Conservation (phyloP, 1,284 basidiomycete genomes). For the Quambalaria eucalypti region DNA sequence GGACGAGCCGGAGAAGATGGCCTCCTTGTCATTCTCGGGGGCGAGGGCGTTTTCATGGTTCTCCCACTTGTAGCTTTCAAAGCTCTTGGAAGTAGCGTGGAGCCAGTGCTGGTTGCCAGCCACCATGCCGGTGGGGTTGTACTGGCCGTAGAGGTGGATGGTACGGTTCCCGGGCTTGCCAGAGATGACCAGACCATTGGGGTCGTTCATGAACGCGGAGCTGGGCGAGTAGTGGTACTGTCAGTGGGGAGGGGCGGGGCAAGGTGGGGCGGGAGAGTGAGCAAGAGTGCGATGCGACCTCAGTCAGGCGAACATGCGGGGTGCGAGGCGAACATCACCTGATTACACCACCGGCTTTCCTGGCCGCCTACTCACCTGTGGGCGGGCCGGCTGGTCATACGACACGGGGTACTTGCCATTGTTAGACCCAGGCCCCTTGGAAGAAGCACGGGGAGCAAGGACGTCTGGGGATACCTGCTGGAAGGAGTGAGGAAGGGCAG, state of each 20-base stretch:
- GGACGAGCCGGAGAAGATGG: constrained; percentile 48
- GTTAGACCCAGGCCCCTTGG: neutral
- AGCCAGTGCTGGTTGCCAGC: constrained; percentile 51
- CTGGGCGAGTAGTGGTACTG: constrained; percentile 38
- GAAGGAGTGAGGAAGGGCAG: neutral
- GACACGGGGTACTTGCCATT: neutral
- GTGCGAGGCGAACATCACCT: neutral
- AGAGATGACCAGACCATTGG: constrained; percentile 49
- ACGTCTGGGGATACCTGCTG: neutral
- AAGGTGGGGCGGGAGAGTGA: neutral
- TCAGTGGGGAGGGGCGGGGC: constrained; percentile 17
- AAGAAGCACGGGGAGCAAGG: neutral
- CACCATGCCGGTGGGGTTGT: constrained; percentile 46
- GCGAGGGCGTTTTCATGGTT: constrained; percentile 48
- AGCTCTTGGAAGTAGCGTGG: constrained; percentile 47
- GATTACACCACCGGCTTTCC: no score
- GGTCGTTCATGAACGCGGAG: constrained; percentile 50
- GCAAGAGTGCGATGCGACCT: neutral
- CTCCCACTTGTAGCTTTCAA: constrained; percentile 49
- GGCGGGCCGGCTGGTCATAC: neutral
- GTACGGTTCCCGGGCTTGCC: constrained; percentile 40
- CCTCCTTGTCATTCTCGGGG: constrained; percentile 30
- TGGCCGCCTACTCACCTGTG: neutral
- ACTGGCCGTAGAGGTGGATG: constrained; percentile 51
- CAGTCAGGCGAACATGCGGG: neutral